Percentiles rank a stretch among this genome's conserved stretches.
Evolutionary conservation across 768 basidiomycete genomes (phyloP).

Genomic region (Pulveroboletus sp.): DNA sequence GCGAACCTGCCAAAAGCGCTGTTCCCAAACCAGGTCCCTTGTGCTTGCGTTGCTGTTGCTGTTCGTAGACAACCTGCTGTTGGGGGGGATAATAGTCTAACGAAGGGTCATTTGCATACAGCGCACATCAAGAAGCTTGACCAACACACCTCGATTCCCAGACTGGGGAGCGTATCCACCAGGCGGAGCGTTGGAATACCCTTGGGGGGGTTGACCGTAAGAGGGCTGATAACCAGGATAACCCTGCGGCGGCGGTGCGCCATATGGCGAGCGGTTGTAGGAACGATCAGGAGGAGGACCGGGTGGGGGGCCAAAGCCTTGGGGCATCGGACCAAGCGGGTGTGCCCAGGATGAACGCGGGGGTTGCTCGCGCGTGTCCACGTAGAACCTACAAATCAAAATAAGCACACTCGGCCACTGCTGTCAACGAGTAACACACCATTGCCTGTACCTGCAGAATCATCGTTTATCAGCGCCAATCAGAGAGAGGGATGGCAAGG

Average conservation of each 20-base stretch:
- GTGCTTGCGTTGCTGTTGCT: constrained; percentile 35
- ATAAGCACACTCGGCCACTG: background rate
- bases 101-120: background rate
- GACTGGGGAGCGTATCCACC: constrained; percentile 15
- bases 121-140: background rate
- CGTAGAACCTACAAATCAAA: constrained; percentile 61
- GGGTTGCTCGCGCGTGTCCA: constrained; percentile 61
- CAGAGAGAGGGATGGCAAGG: constrained; percentile 3
- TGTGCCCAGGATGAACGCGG: constrained; percentile 70
- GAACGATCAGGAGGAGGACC: constrained; percentile 45
- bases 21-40: constrained; percentile 53
- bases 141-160: constrained; percentile 22
- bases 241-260: constrained; percentile 15
- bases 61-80: constrained; percentile 33
- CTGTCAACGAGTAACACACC: constrained; percentile 40
- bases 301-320: constrained; percentile 34
- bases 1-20: constrained; percentile 44
- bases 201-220: constrained; percentile 8
- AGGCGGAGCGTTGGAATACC: constrained; percentile 12
- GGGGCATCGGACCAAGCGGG: constrained; percentile 49
- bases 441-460: constrained; percentile 55
- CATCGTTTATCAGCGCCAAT: constrained; percentile 29
- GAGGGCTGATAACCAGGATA: constrained; percentile 23
- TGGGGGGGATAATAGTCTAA: constrained; percentile 34
- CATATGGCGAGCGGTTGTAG: constrained; percentile 32